Evolutionary conservation across 148 eudicot genomes (phyloP).

Genomic region (Mesembryanthemum crystallinum): DNA sequence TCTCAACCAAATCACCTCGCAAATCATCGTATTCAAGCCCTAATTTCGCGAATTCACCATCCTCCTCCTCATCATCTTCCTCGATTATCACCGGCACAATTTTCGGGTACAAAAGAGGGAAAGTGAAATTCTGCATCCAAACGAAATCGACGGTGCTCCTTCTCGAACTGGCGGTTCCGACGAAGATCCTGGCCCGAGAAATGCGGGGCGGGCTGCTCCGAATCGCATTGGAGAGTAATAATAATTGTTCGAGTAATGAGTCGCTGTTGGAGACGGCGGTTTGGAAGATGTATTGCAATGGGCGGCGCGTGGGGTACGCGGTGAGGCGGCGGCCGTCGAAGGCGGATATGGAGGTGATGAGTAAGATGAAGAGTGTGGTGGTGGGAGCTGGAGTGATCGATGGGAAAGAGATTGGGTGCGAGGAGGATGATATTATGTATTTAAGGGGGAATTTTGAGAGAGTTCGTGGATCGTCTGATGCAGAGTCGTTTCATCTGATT

Average conservation of each 20-base stretch:
- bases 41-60: not conserved
- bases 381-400: conserved; percentile 49
- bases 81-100: conserved; percentile 49
- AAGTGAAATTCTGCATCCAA: conserved; percentile 60
- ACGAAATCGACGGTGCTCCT: conserved; percentile 44
- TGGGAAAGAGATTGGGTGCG: conserved; percentile 29
- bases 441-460: conserved; percentile 50
- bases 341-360: conserved; percentile 42
- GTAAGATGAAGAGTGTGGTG: conserved; percentile 33
- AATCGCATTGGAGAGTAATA: conserved; percentile 43
- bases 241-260: not conserved
- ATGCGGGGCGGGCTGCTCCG: conserved; percentile 55
- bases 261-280: conserved; percentile 32
- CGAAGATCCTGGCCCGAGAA: conserved; percentile 50
- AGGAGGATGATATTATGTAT: conserved; percentile 52
- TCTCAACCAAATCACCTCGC: not conserved
- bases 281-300: conserved; percentile 66
- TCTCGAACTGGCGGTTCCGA: conserved; percentile 57
- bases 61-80: conserved; percentile 13
- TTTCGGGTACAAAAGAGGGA: conserved; percentile 48
- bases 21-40: too few relatives aligned
- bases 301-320: conserved; percentile 55
- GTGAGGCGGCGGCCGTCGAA: conserved; percentile 37
- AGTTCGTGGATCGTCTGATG: conserved; percentile 40
- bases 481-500: conserved; percentile 52